Evolutionary conservation across 1,139 yeast species (phyloP).

Genomic region (Maudiozyma humilis): DNA sequence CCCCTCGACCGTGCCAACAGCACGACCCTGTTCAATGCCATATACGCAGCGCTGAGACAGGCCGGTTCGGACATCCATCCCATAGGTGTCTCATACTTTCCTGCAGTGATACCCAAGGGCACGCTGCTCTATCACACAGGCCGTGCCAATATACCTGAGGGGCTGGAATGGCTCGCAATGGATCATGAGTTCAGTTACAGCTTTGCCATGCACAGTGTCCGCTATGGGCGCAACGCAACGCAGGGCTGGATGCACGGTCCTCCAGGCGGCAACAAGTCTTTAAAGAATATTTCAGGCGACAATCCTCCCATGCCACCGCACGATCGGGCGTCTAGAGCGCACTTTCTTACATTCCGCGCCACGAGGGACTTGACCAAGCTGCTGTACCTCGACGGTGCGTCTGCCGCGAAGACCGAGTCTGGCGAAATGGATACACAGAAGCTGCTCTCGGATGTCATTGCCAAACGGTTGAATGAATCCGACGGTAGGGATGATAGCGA

Average conservation of each 20-base stretch:
- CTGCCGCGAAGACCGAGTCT: conserved; percentile 43
- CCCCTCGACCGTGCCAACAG: conserved; percentile 42
- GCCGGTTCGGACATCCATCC: conserved; percentile 44
- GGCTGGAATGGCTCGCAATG: conserved; percentile 52
- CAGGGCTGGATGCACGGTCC: conserved; percentile 9
- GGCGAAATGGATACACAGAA: conserved; percentile 57
- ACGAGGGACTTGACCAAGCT: conserved; percentile 39
- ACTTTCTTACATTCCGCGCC: conserved; percentile 39
- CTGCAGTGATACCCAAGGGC: conserved; percentile 49
- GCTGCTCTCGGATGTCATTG: conserved; percentile 32
- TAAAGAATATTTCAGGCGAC: conserved; percentile 7
- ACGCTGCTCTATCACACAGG: conserved; percentile 45
- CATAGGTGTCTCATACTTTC: conserved; percentile 47
- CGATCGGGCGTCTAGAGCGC: not conserved
- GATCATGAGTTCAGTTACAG: conserved; percentile 48
- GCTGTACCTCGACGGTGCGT: conserved; percentile 49
- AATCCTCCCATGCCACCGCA: too few species aligned
- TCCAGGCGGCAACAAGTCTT: conserved; percentile 6
- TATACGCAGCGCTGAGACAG: conserved; percentile 43
- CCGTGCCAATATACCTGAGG: conserved; percentile 34
- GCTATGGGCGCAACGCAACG: conserved; percentile 18
- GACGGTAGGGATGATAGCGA: conserved; percentile 16
- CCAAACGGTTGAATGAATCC: conserved; percentile 16
- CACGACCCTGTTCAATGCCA: conserved; percentile 44
- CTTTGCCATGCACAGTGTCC: conserved; percentile 32